Base-by-base conservation (phyloP, 495 filamentous ascomycete genomes). In the Annulohypoxylon nitens region DNA sequence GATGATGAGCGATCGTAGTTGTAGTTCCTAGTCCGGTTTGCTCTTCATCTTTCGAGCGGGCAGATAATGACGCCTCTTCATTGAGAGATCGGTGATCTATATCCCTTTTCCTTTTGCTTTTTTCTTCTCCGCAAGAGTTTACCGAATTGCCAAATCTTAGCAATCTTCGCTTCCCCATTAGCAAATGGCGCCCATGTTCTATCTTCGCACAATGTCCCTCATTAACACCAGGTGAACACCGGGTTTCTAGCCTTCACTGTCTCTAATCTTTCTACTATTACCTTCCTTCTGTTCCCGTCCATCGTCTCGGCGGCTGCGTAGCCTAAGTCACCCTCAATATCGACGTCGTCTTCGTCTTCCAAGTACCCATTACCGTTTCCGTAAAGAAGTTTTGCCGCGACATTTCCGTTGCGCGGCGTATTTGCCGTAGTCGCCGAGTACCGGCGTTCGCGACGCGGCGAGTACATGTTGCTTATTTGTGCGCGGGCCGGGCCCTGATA, bases 171-270 rank as follows among this genome's bases (percentile, higher is more conserved):
- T 5, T 18, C n/a, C 8, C 43, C n/a, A 47, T 47, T 14, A 20
- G 16, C 25, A 57, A 16, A 20, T 37, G 12, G 33, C 6, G 36
- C 16, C 33, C 30, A 20, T 14, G 14, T 7, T 26, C 12, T 39
- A 37, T 58, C 18, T 30, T 26, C 12, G 30, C 23, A 54, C 33
- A 59, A 5, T 61, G 14, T 43, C 39, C 39, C 12, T n/a, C 39
- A 43, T 87, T 83, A 98, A 87, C 97, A 99, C 93, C 96, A 99
- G 43, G 93, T 97, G 82, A 99, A 99, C 12, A 99, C 93, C 14
- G 96, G 96, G 79, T 97, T 96, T 80, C 91, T 93, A 80, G 89
- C 92, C 85, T 98, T 98, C 34, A 99, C 95, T 55, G 94, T 91
- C 84, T 98, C 96, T 61, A 99, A 78, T 75, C 96, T 84, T 84